Evolutionary conservation across 257 asterid species (phyloP).

Genomic region (Ophiorrhiza pumila): DNA sequence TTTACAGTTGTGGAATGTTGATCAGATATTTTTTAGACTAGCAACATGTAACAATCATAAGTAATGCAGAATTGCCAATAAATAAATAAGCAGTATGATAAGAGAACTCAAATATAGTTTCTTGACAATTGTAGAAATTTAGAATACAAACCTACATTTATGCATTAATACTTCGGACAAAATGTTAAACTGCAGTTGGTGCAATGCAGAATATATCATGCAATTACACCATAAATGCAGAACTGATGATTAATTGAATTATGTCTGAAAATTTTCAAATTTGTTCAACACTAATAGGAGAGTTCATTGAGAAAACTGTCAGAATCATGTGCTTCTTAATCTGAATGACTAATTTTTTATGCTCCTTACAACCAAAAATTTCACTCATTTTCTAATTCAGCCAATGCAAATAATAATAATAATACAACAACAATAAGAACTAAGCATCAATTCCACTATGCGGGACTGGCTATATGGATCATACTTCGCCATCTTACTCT

Average conservation of each 20-base stretch:
- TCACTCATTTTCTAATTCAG: too few relatives aligned
- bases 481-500: too few relatives aligned
- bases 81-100: too few relatives aligned
- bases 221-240: not conserved
- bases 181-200: not conserved
- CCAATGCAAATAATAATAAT: too few relatives aligned
- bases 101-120: not conserved
- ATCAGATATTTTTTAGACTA: too few relatives aligned
- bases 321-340: not conserved
- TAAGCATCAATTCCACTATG: too few relatives aligned
- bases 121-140: not conserved
- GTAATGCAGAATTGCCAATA: too few relatives aligned
- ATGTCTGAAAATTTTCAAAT: not conserved
- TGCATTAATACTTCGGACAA: not conserved
- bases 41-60: too few relatives aligned
- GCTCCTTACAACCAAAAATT: not conserved
- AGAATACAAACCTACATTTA: not conserved
- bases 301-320: too few relatives aligned
- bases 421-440: too few relatives aligned
- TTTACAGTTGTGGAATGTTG: too few relatives aligned
- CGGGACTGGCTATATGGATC: too few relatives aligned
- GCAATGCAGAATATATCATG: not conserved
- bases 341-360: not conserved
- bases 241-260: not conserved
- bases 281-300: not conserved